Conservation (phyloP, 78 protist genomes). For the Dictyostelium purpureum region DNA sequence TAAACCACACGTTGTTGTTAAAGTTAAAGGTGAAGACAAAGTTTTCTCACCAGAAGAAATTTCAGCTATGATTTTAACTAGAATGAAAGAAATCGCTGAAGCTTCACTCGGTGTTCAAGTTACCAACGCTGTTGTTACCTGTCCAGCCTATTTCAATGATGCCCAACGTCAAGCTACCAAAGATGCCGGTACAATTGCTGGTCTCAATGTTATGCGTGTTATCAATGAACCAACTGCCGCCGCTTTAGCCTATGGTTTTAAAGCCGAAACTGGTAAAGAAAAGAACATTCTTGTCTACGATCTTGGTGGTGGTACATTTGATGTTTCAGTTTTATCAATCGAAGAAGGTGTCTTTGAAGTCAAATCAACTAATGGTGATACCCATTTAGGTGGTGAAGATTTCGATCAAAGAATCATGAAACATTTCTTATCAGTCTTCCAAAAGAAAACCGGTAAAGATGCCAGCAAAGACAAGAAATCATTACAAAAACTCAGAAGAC, state of each 20-base stretch:
- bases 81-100: conserved; percentile 96
- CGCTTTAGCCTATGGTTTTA: conserved; percentile 97
- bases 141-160: conserved; percentile 99
- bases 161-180: conserved; percentile 99
- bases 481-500: conserved; percentile 94
- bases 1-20: conserved; percentile 91
- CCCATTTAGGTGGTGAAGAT: conserved; percentile 99
- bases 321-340: conserved; percentile 97
- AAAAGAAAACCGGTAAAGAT: conserved; percentile 92
- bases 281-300: conserved; percentile 99
- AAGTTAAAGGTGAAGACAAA: conserved; percentile 90
- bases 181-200: conserved; percentile 99
- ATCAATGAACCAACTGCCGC: conserved; percentile 99
- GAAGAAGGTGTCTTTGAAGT: conserved; percentile 99
- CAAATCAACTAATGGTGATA: conserved; percentile 98
- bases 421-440: conserved; percentile 90
- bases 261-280: conserved; percentile 51
- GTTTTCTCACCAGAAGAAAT: conserved; percentile 96
- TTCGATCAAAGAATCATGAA: conserved; percentile 98
- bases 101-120: conserved; percentile 83
- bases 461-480: conserved; percentile 92
- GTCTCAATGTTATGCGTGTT: conserved; percentile 97
- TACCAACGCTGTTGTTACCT: conserved; percentile 86
- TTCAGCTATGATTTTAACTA: conserved; percentile 95
- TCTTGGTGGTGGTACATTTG: conserved; percentile 99